Evolutionary conservation across 1,139 yeast species (phyloP).

Genomic region (Yamadazyma pseudoaaseri): DNA sequence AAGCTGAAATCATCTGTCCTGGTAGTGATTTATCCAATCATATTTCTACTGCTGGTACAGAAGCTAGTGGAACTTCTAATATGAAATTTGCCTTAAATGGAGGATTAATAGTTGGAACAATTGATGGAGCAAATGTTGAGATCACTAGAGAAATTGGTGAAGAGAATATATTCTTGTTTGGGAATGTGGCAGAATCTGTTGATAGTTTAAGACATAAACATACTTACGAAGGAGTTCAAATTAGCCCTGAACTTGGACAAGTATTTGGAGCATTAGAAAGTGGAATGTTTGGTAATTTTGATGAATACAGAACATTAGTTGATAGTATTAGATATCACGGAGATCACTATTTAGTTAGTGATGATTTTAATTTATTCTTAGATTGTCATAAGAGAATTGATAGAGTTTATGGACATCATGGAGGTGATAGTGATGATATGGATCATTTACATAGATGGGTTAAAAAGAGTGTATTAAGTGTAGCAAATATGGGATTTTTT

Average conservation of each 20-base stretch:
- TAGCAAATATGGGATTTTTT: conserved; percentile 94
- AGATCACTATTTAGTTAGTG: conserved; percentile 83
- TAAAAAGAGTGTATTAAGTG: conserved; percentile 71
- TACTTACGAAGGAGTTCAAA: conserved; percentile 52
- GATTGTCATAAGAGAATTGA: conserved; percentile 80
- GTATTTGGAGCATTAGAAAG: conserved; percentile 70
- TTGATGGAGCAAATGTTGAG: conserved; percentile 96
- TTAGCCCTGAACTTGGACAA: conserved; percentile 54
- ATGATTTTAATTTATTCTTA: conserved; percentile 84
- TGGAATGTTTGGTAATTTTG: conserved; percentile 71
- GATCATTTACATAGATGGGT: conserved; percentile 71
- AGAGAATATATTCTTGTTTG: conserved; percentile 88
- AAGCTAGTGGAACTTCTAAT: conserved; percentile 93
- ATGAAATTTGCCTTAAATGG: conserved; percentile 96
- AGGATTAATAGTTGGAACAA: conserved; percentile 92
- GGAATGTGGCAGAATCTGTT: conserved; percentile 86
- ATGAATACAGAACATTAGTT: conserved; percentile 65
- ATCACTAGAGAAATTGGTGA: conserved; percentile 92
- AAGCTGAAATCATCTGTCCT: conserved; percentile 88
- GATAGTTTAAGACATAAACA: conserved; percentile 82
- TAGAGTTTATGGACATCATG: conserved; percentile 56
- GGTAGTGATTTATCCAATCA: conserved; percentile 92
- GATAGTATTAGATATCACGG: conserved; percentile 73
- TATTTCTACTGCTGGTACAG: conserved; percentile 98
- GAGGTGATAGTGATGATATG: conserved; percentile 40